These are phyloP conservation scores for Pulveroboletus ravenelii DNA, from an alignment of 768 basidiomycete species.

Conservation along the genomic window DNA sequence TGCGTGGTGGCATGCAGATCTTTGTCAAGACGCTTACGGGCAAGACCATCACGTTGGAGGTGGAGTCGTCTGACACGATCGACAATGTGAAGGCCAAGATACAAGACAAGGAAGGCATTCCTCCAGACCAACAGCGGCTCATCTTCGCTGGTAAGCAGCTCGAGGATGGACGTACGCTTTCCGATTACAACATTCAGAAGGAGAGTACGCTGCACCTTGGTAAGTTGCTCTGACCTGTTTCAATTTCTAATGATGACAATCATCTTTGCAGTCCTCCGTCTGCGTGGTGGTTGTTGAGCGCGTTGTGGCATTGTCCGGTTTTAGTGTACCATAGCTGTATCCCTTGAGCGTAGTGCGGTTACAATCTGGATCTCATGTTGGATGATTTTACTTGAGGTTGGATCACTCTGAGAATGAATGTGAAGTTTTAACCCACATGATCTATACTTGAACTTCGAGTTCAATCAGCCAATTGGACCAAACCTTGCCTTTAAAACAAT, in stretches of 20 bases:
- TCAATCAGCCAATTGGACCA: too few species aligned
- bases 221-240: conserved; percentile 3
- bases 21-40: conserved; percentile 71
- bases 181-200: conserved; percentile 76
- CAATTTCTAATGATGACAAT: background rate
- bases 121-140: conserved; percentile 73
- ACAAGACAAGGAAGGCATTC: conserved; percentile 78
- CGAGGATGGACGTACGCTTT: conserved; percentile 73
- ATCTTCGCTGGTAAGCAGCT: conserved; percentile 80
- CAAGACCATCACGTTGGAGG: conserved; percentile 74
- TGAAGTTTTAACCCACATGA: too few species aligned
- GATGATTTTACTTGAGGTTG: background rate
- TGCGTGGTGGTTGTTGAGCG: conserved; percentile 67
- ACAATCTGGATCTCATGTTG: background rate
- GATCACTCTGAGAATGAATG: too few species aligned
- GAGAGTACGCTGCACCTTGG: conserved; percentile 65
- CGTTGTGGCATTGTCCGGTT: background rate
- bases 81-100: conserved; percentile 77
- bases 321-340: conserved; percentile 7
- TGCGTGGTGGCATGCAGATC: conserved; percentile 70
- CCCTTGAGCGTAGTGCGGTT: background rate
- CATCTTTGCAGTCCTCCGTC: conserved; percentile 52
- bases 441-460: too few species aligned
- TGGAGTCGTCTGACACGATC: conserved; percentile 72
- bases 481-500: too few species aligned